Evolutionary conservation across 2,329 filamentous ascomycete species (phyloP), one percentile per base, ranked within the genome.

Genomic region (Xylariales sp.): DNA sequence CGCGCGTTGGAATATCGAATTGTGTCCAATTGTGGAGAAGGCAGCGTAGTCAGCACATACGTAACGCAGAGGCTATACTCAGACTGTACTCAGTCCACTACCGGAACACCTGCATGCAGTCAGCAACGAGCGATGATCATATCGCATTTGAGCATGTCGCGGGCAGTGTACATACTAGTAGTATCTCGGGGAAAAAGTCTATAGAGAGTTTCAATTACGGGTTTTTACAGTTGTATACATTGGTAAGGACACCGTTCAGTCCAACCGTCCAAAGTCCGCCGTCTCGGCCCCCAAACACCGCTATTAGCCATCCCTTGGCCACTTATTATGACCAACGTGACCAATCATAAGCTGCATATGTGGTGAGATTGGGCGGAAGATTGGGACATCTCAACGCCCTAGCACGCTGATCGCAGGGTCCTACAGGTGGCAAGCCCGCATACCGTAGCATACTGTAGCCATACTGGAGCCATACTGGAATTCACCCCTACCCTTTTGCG

Each of bases 71-170:
- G 30, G 30, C 14, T 50, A 43, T 36, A 30, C 23, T 23, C 23
- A 23, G 23, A 23, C 45, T 58, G 52, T 56, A 45, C 18, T 56
- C 39, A 32, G 39, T 41, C 9, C 10, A 12, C 39, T 41, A 41
- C 39, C 9, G 39, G 41, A 23, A 58, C 18, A 36, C 54, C 46
- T 64, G 62, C 62, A 64, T 64, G 62, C 62, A 59, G 62, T 59
- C 62, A 64, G 62, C 62, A 64, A 53, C 18, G 23, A 18, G 30
- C 36, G 62, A 59, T 43, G 62, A 64, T 64, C 62, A 59, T 64
- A 50, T 48, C 62, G 55, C 62, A 16, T 64, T 64, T 30, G 32
- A 64, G 53, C 45, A 8, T 41, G 32, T 36, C 18, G 48, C 14
- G n/a, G 14, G 46, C 23, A 23, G 23, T 23, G 23, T 23, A 23